Evolutionary conservation across 2,329 filamentous ascomycete species (phyloP), one percentile per base, ranked within the genome.

Genomic region (Seiridium unicorne): DNA sequence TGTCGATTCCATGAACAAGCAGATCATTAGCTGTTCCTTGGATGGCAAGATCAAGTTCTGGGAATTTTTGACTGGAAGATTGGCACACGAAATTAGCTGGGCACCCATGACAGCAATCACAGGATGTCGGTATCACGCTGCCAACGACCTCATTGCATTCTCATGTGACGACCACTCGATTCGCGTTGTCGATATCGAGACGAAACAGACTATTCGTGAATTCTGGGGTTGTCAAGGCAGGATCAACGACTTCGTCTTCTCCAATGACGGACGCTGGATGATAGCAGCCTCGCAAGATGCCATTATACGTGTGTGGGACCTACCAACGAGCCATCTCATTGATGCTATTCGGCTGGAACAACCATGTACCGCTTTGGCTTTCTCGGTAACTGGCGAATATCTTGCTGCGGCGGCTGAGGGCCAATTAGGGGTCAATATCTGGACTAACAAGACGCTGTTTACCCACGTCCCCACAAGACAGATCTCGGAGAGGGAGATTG

Each of bases 1-100:
- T 32, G 87, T 98, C 13, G 94, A 99, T 76, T 89, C 87, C n/a
- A 82, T 98, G 73, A 97, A 97, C 75, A 91, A 89, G 64, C 86
- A 84, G 18, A 82, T 98, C 55, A 87, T 97, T 48, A 96, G 93
- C 62, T 96, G 93, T 72, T 90, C 92, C 2, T 77, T 93, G 11
- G 95, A 99, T 73, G 95, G 95, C 38, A 96, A 90, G 74, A 84
- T 98, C 68, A 98, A 97, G 79, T 98, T 99, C 72, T 99, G 96
- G 96, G 91, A 96, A 65, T 96, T 99, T 64, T 76, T 87, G n/a
- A 92, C 90, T 0, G 95, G 94, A 6, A 84, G 86, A 49, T 81
- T 98, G 3, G 72, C 91, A 9, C 85, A 94, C 63, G 88, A 97
- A 70, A 86, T 98, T 56, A 88, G 93, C 72, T 96, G 93, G 90